phyloP scores from a whole-genome alignment of 2,329 filamentous ascomycete genomes.

The Cyanodermella asteris region DNA sequence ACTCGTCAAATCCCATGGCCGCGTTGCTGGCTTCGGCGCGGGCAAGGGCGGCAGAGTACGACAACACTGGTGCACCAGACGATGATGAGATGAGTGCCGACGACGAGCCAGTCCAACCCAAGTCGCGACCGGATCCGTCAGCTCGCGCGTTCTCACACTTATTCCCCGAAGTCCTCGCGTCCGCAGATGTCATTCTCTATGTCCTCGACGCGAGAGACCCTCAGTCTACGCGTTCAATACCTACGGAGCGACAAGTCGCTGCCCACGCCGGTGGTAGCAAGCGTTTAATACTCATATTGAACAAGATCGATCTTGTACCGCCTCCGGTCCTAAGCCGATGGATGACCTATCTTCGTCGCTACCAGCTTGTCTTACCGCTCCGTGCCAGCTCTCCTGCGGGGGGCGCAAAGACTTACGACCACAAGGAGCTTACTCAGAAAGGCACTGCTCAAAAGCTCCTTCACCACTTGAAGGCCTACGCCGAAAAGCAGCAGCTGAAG shows the following conservation, averaged over 20 bases:
- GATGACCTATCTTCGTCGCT: conserved; percentile 65
- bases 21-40: conserved; percentile 70
- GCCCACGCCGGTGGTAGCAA: conserved; percentile 67
- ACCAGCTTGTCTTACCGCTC: conserved; percentile 77
- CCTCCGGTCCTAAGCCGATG: conserved; percentile 62
- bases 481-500: conserved; percentile 64
- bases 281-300: conserved; percentile 72
- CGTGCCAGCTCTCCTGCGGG: conserved; percentile 62
- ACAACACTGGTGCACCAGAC: conserved; percentile 39
- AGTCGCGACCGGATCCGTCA: conserved; percentile 41
- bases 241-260: conserved; percentile 80
- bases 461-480: conserved; percentile 74
- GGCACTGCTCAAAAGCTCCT: conserved; percentile 70
- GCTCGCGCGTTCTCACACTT: conserved; percentile 84
- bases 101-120: conserved; percentile 25
- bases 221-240: conserved; percentile 70
- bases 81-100: conserved; percentile 35
- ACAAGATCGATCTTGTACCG: conserved; percentile 88
- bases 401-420: conserved; percentile 80
- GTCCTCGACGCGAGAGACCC: conserved; percentile 84
- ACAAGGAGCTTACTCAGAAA: conserved; percentile 70
- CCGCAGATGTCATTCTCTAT: conserved; percentile 78
- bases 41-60: conserved; percentile 55
- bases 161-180: conserved; percentile 79
- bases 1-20: conserved; percentile 70